Percentiles rank a stretch among this genome's conserved stretches.
Conservation (phyloP, 2,329 filamentous ascomycete genomes). For the Aspergillus sp. region DNA sequence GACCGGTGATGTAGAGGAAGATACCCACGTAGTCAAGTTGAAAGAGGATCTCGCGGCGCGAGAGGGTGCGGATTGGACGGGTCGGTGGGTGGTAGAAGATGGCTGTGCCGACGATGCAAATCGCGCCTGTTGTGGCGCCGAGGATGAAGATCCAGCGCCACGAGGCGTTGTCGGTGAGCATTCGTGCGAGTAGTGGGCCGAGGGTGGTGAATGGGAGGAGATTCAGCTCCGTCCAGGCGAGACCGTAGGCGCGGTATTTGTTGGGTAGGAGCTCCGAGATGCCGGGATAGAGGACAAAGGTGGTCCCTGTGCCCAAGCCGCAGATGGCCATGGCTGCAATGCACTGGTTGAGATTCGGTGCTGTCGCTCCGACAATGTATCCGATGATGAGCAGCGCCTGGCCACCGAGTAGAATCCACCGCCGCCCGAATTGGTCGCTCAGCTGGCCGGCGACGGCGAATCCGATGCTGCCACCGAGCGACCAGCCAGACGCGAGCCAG, state of each 20-base stretch:
- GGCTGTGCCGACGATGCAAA: background rate
- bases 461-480: background rate
- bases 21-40: constrained; percentile 1
- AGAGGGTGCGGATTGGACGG: background rate
- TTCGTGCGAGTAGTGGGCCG: background rate
- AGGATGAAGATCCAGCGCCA: constrained; percentile 11
- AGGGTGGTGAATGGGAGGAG: background rate
- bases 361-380: background rate
- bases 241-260: constrained; percentile 1
- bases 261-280: constrained; percentile 6
- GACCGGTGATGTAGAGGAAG: constrained; percentile 1
- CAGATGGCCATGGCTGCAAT: constrained; percentile 3
- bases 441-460: constrained; percentile 1
- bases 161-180: constrained; percentile 1
- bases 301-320: background rate
- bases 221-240: background rate
- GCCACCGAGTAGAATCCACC: background rate
- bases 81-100: constrained; percentile 4
- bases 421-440: background rate
- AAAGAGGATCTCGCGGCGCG: background rate
- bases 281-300: constrained; percentile 1
- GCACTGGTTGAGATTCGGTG: background rate
- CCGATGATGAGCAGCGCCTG: constrained; percentile 2
- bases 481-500: constrained; percentile 8
- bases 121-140: background rate